Base-by-base conservation (phyloP, 371 early-diverging fungal genomes). In the Mucor mucedo region DNA sequence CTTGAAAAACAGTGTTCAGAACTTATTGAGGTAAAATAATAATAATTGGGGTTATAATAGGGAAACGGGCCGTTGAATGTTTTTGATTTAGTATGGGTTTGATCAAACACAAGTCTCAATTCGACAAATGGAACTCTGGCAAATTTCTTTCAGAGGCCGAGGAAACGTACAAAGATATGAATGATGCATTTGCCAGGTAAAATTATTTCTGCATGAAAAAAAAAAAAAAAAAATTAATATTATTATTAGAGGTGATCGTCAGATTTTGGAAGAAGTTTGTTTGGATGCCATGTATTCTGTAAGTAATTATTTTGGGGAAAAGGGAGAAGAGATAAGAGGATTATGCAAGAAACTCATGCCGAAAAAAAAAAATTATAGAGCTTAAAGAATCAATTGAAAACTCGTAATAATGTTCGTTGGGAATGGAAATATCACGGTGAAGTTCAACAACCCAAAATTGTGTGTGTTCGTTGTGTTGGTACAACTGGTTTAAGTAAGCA, bases 131-230 rank as follows among this genome's bases (percentile, higher is more conserved):
- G 83, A 77, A 82, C 48, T 78, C 83, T 32, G 68, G 62, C 14
- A 73, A 76, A 35, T 86, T 86, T 66, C 62, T 86, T 72, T 70
- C 77, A 27, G 70, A 80, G 56, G 89, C 89, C 0, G 85, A 86
- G 61, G 82, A 82, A 55, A 79, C 86, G 8, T 89, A 89, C 71
- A 84, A 83, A 55, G 77, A 79, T 52, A 89, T 91, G 91, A 91
- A 91, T 60, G 87, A 84, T 69, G 88, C 89, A 6, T 91, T 86
- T 68, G 88, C 91, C 32, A 77, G 82, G 78, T 84, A 71, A 53
- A 21, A 52, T 32, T 55, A 55, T 8, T 28, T n/a, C 9, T 42
- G 38, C 10, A 29, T 35, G 33, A 29, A 32, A 32, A 44, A 21
- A 0, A 21, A 27, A 21, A 27, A 21, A 3, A 21, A 6, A 47